Base-by-base conservation (phyloP, 176 grass and related monocot genomes). In the Musa acuminata region DNA sequence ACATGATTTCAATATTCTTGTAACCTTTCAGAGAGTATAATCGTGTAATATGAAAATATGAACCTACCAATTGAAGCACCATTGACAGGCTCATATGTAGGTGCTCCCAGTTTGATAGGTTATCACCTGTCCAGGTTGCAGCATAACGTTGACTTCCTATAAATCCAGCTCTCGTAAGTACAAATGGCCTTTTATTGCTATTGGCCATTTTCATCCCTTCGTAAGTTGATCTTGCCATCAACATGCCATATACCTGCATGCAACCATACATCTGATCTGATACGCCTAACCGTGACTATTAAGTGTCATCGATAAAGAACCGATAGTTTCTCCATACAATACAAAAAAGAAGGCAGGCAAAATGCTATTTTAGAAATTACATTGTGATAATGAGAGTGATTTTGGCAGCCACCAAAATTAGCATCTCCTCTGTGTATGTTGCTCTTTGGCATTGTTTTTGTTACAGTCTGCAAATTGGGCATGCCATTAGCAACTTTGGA, bases 121-220 rank as follows among this genome's bases (percentile, higher is more conserved):
- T 97, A 85, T 91, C 86, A 64, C 94, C 90, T 21, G 94, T 93
- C 94, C 94, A 97, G 51, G 90, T 97, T 81, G 94, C 90, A 85
- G 94, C 94, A 85, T 89, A 93, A 14, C 87, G 85, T 52, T 97
- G 94, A 80, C 87, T 93, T 77, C 94, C 94, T 80, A 97, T 81
- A 82, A 91, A 97, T 64, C 94, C 94, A 80, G 93, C 90, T 92
- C 93, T 80, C 23, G 93, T 97, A 77, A 97, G 93, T 71, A 97
- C 90, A 83, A 97, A 97, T 60, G 90, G 90, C 0, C 93, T 81
- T 77, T 89, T 97, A 17, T 72, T 83, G 26, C 75, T 53, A 83
- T 75, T 86, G 29, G 80, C 75, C 84, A 90, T 85, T 83, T 76
- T 82, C 90, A 97, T 93, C 80, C 93, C 93, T 78, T 97, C 87